Evolutionary conservation across 2,329 filamentous ascomycete species (phyloP).

Genomic region (Aaosphaeria arxii): DNA sequence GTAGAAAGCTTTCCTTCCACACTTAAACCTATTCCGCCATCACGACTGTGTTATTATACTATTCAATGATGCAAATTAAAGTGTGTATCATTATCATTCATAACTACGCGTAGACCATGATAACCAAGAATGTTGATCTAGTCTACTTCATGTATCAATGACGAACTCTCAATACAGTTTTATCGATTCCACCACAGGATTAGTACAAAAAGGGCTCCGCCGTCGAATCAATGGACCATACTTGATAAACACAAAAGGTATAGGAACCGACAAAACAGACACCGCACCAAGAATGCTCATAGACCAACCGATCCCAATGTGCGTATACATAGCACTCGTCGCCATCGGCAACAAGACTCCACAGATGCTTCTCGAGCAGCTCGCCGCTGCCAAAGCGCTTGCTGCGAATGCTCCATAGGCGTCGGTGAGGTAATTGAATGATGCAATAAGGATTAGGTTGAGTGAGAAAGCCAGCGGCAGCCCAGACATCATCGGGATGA

Average conservation of each 20-base stretch:
- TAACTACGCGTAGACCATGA: no score
- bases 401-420: slow-evolving; percentile 36
- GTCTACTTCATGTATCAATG: neutral
- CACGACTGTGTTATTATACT: no score
- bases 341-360: slow-evolving; percentile 35
- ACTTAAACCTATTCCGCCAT: no score
- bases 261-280: slow-evolving; percentile 31
- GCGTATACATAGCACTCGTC: slow-evolving; percentile 30
- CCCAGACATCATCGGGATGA: slow-evolving; percentile 41
- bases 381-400: slow-evolving; percentile 32
- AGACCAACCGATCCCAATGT: neutral
- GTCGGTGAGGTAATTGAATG: slow-evolving; percentile 38
- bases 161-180: no score
- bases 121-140: no score
- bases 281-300: slow-evolving; percentile 14
- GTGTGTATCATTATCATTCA: no score
- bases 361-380: slow-evolving; percentile 28
- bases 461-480: slow-evolving; percentile 33
- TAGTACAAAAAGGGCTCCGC: neutral
- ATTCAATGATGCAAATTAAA: no score
- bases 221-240: neutral
- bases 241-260: slow-evolving; percentile 14
- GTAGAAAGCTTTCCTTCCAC: no score
- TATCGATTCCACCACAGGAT: no score
- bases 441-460: slow-evolving; percentile 32